Conservation (phyloP, 805 yeast species). For the Candida nanaspora region DNA sequence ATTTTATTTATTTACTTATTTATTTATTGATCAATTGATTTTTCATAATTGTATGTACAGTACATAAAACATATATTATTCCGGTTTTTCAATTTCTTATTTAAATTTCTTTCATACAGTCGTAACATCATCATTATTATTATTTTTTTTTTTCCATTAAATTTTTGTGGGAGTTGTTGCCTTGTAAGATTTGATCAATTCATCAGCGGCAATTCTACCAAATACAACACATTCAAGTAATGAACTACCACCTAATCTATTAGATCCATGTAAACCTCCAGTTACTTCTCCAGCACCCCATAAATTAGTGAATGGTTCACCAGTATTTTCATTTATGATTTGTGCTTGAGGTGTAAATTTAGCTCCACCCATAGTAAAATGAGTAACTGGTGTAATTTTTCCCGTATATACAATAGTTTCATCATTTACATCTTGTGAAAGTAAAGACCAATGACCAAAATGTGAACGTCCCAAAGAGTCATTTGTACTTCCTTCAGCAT, state of each 20-base stretch:
- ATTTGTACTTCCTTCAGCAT: not conserved
- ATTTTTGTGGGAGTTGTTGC: not conserved
- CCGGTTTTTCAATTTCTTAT: too few species aligned
- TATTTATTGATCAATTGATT: not conserved
- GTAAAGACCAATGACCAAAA: slow-evolving; percentile 13
- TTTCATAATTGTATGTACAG: too few species aligned
- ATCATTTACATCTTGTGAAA: not conserved
- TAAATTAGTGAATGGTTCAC: slow-evolving; percentile 34
- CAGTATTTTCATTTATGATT: slow-evolving; percentile 23
- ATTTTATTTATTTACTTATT: too few species aligned
- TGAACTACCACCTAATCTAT: slow-evolving; percentile 57
- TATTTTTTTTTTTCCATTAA: not conserved
- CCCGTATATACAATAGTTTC: slow-evolving; percentile 37
- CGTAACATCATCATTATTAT: too few species aligned
- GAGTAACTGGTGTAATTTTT: slow-evolving; percentile 49
- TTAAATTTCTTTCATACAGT: too few species aligned
- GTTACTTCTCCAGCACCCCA: slow-evolving; percentile 65
- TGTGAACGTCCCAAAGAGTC: slow-evolving; percentile 7
- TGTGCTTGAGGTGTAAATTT: slow-evolving; percentile 41
- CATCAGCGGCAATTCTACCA: slow-evolving; percentile 45
- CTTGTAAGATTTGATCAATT: not conserved
- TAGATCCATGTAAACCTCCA: slow-evolving; percentile 65
- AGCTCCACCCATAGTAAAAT: slow-evolving; percentile 66
- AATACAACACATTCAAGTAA: slow-evolving; percentile 59
- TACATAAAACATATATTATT: not conserved